Evolutionary conservation across 306 rosid genomes (phyloP).

Genomic region (Dalbergia cochinchinensis): DNA sequence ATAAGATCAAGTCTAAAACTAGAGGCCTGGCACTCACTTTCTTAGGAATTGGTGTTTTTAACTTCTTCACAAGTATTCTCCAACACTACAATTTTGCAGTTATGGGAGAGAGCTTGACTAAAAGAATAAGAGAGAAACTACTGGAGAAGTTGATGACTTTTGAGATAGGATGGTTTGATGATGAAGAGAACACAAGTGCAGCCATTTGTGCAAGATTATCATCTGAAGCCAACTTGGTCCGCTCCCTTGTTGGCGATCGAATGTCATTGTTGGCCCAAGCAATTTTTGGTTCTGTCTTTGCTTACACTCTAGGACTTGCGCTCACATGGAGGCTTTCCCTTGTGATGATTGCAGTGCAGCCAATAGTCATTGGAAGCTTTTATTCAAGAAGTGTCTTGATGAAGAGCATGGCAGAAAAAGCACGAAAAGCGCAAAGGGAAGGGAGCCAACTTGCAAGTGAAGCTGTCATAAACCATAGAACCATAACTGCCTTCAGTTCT

Average conservation of each 20-base stretch:
- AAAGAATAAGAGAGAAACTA: slow-evolving; percentile 77
- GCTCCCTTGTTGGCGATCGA: slow-evolving; percentile 87
- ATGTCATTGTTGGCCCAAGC: slow-evolving; percentile 83
- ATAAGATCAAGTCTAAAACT: slow-evolving; percentile 66
- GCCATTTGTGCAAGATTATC: slow-evolving; percentile 86
- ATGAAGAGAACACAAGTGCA: slow-evolving; percentile 90
- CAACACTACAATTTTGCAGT: slow-evolving; percentile 83
- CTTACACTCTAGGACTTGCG: slow-evolving; percentile 71
- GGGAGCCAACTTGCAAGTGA: slow-evolving; percentile 94
- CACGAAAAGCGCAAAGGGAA: slow-evolving; percentile 76
- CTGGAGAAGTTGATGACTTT: slow-evolving; percentile 76
- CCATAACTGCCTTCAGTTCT: slow-evolving; percentile 86
- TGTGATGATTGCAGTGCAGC: slow-evolving; percentile 93
- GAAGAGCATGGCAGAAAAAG: slow-evolving; percentile 79
- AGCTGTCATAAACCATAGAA: slow-evolving; percentile 86
- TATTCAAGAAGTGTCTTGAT: slow-evolving; percentile 82
- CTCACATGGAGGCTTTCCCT: slow-evolving; percentile 88
- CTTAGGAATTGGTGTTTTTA: slow-evolving; percentile 79
- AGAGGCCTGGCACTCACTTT: slow-evolving; percentile 66
- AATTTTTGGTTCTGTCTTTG: slow-evolving; percentile 72
- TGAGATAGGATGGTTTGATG: slow-evolving; percentile 91
- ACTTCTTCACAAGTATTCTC: slow-evolving; percentile 76
- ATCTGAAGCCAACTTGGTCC: slow-evolving; percentile 82
- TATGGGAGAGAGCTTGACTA: slow-evolving; percentile 89
- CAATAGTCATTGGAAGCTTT: slow-evolving; percentile 88